Conservation (phyloP, 257 asterid species). For the Petunia secreta region DNA sequence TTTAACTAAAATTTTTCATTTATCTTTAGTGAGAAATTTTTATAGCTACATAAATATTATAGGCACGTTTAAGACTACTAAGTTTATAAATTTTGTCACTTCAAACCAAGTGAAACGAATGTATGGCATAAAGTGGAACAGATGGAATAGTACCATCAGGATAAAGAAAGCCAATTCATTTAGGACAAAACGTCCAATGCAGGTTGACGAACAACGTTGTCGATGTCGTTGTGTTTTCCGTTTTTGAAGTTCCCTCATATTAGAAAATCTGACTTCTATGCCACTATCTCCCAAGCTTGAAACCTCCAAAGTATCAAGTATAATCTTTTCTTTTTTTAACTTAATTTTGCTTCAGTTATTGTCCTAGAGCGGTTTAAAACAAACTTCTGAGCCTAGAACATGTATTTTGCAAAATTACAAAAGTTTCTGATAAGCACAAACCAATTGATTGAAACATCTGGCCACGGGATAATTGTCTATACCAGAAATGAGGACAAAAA, state of each 20-base stretch:
- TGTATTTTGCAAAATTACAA: neutral
- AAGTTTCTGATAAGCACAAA: neutral
- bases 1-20: no score
- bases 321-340: neutral
- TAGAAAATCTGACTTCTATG: no score
- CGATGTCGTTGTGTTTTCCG: neutral
- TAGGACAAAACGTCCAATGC: no score
- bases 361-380: neutral
- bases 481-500: neutral
- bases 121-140: no score
- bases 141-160: no score
- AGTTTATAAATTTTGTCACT: no score
- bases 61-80: no score
- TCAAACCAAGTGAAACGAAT: no score
- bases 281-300: neutral
- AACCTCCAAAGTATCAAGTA: neutral
- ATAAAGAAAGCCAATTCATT: no score
- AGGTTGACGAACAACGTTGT: neutral
- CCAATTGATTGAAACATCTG: neutral
- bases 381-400: neutral
- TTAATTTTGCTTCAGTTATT: neutral
- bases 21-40: no score
- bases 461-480: conserved; percentile 8
- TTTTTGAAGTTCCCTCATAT: no score
- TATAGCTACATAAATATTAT: no score